phyloP scores from a whole-genome alignment of 148 eudicot species.

The Rhododendron vialii region DNA sequence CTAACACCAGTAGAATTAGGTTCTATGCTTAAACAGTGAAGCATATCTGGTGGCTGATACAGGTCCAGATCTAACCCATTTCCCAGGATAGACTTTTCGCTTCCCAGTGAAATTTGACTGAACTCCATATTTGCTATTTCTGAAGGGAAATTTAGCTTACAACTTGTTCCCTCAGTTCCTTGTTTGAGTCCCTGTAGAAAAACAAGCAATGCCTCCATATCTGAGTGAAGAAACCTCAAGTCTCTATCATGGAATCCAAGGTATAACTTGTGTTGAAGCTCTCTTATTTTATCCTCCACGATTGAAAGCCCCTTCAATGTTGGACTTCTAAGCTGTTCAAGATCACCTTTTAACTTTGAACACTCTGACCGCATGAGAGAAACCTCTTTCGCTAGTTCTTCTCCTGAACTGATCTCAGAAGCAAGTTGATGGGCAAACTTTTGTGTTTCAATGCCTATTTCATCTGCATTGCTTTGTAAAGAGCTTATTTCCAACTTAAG shows the following conservation, averaged over 20 bases:
- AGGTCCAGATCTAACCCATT: conserved; percentile 66
- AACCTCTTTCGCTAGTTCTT: conserved; percentile 64
- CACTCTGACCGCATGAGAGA: conserved; percentile 67
- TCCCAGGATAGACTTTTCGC: conserved; percentile 31
- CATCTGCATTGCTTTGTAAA: conserved; percentile 62
- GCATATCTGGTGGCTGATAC: conserved; percentile 76
- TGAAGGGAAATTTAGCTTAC: conserved; percentile 22
- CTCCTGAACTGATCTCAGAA: conserved; percentile 58
- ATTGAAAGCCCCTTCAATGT: conserved; percentile 46
- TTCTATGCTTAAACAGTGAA: conserved; percentile 42
- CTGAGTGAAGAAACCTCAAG: conserved; percentile 45
- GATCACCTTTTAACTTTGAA: conserved; percentile 58
- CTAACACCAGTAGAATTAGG: conserved; percentile 38
- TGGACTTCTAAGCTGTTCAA: conserved; percentile 47
- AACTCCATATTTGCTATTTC: conserved; percentile 18
- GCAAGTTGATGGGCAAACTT: conserved; percentile 49
- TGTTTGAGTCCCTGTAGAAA: conserved; percentile 50
- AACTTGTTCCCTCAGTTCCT: conserved; percentile 32
- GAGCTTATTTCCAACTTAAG: conserved; percentile 65
- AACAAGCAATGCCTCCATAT: conserved; percentile 52
- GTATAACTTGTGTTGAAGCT: conserved; percentile 57
- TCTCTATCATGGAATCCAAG: conserved; percentile 52
- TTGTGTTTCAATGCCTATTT: conserved; percentile 59
- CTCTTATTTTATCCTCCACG: conserved; percentile 58
- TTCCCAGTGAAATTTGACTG: conserved; percentile 22